phyloP scores from a whole-genome alignment of 148 eudicot species.

The Cornus kousa region DNA sequence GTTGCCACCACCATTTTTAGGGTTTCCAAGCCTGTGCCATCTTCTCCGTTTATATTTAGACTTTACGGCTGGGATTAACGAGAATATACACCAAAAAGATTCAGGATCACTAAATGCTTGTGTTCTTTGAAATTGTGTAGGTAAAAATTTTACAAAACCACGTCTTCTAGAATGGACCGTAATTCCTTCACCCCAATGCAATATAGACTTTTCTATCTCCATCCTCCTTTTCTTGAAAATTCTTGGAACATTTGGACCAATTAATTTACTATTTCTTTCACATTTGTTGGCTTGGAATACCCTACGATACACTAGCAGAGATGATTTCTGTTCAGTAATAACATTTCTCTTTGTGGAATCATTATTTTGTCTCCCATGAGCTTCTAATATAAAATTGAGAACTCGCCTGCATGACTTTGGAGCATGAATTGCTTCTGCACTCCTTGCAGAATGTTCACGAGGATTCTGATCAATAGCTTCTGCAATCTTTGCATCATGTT shows the following conservation, averaged over 20 bases:
- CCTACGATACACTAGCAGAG: slow-evolving; percentile 18
- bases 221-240: slow-evolving; percentile 22
- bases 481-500: neutral
- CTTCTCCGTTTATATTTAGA: slow-evolving; percentile 14
- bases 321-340: neutral
- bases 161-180: too few relatives aligned
- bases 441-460: neutral
- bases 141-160: neutral
- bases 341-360: neutral
- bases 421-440: neutral
- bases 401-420: slow-evolving; percentile 1
- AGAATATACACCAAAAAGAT: neutral
- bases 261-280: slow-evolving; percentile 19
- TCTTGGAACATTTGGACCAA: slow-evolving; percentile 29
- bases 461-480: neutral
- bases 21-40: neutral
- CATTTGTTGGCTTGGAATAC: slow-evolving; percentile 22
- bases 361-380: too few relatives aligned
- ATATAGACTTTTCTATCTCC: slow-evolving; percentile 4
- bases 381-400: neutral
- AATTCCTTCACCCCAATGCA: neutral
- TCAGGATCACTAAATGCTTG: slow-evolving; percentile 4
- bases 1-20: too few relatives aligned
- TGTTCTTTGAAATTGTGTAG: neutral
- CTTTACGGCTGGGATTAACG: slow-evolving; percentile 1